Evolutionary conservation across 768 basidiomycete genomes (phyloP), one percentile per base, ranked within the genome.

Genomic region (Leccinum longicurvipes): DNA sequence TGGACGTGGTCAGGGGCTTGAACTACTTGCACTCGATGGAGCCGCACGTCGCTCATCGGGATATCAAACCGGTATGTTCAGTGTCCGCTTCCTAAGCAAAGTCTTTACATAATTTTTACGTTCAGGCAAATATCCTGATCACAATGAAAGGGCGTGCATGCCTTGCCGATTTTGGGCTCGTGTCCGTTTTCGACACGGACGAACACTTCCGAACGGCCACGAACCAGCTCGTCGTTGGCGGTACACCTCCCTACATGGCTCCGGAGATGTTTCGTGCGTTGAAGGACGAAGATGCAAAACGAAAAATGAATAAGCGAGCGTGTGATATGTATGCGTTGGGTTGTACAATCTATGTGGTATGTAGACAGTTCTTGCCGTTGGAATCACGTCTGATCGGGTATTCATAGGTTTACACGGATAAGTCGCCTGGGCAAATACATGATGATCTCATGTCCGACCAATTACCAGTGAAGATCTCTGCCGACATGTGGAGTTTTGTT

Each of bases 81-180:
- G 28, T 14, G 5, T 27, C 17, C 31, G 39, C 32, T 31, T 6
- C 27, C 17, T 32, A 6, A 36, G 25, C 42, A 19, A 23, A 9
- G 8, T 44, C 12, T 36, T 32, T 6, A 42, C 23, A 17, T 44
- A 46, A 34, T 68, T 63, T 19, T 64, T 63, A 10, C 34, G 28
- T 21, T 2, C 54, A 79, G 79, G 74, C 72, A 14, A 82, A 82
- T 54, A 77, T 82, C 46, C 72, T 82, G 21, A 71, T 82, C 17
- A 76, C 76, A 6, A 66, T 60, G 5, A 58, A 68, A 12, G 72
- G 72, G 14, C 66, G 68, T 24, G 81, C 80, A 11, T 79, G 78
- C 52, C 68, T 82, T 4, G 75, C 80, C 25, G 80, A 82, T 60
- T 82, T 82, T 51, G 81, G 81, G 15, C 66, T 82, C 23, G 56